Conservation (phyloP, 1,284 basidiomycete genomes). For the Ustilago trichophora region DNA sequence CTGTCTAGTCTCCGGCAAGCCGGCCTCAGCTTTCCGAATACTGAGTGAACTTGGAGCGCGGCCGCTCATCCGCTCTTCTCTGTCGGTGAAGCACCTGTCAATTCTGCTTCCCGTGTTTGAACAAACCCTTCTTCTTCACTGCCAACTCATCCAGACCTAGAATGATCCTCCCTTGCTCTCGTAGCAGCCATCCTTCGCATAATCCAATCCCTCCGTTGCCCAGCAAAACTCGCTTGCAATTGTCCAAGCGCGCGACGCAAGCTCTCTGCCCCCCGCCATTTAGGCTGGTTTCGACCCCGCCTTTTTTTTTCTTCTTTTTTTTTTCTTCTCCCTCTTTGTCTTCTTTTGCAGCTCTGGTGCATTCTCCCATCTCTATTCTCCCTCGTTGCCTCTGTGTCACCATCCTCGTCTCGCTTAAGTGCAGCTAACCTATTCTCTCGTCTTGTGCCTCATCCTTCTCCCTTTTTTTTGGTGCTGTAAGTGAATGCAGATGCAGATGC, state of each 20-base stretch:
- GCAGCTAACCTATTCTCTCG: slow-evolving; percentile 1
- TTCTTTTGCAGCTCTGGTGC: not conserved
- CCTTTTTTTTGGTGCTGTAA: too few relatives aligned
- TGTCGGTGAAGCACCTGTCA: not conserved
- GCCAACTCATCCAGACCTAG: not conserved
- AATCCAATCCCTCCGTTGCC: slow-evolving; percentile 13
- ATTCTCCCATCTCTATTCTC: too few relatives aligned
- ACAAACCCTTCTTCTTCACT: not conserved
- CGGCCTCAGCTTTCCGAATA: too few relatives aligned
- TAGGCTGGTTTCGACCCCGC: slow-evolving; percentile 17
- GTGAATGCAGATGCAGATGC: too few relatives aligned
- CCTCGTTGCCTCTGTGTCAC: not conserved
- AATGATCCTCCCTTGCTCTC: too few relatives aligned
- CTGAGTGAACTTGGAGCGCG: too few relatives aligned
- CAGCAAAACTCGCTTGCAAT: slow-evolving; percentile 9
- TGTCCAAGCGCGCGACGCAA: not conserved
- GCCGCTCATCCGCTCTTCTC: slow-evolving; percentile 1
- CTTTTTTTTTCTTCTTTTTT: slow-evolving; percentile 6
- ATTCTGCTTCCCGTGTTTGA: slow-evolving; percentile 11
- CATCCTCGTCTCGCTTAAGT: not conserved
- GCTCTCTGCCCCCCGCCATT: slow-evolving; percentile 2
- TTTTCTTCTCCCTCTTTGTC: not conserved
- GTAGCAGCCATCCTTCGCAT: not conserved
- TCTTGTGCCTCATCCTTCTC: not conserved
- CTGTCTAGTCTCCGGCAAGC: too few relatives aligned